Evolutionary conservation across 805 yeast genomes (phyloP), one percentile per base, ranked within the genome.

Genomic region (Candida suzukii): DNA sequence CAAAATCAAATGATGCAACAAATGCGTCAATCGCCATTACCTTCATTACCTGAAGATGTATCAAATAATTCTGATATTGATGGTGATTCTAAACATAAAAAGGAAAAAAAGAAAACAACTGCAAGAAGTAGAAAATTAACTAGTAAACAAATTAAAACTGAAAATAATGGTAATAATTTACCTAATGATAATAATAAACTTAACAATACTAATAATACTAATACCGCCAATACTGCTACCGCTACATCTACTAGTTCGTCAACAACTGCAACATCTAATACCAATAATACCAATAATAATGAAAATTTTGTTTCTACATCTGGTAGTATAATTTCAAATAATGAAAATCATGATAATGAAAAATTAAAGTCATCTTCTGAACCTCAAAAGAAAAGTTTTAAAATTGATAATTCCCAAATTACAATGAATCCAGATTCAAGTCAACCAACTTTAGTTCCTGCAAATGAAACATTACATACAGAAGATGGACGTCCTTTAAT

Each of bases 401-500:
- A 31, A 19, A 19, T 31, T 19, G 35, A 31, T 18, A 18, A n/a
- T 11, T 17, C 35, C 7, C 29, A 26, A 13, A 31, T 18, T 19
- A 3, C n/a, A 8, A 17, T 19, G 22, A 19, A 19, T 19, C n/a
- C 21, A 11, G 35, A 31, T 31, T 17, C 35, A 6, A n/a, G 20
- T 19, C 17, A 31, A 31, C 19, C 36, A 20, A 33, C 26, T 21
- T n/a, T 68, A 32, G 68, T 73, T 17, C 66, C 77, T 8, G 73
- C 71, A 0, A 74, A 69, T 43, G 74, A 71, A 38, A 61, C 68
- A 36, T 63, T 66, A 18, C 67, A 66, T 36, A 54, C 74, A 3
- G 84, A 79, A 35, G 85, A 80, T 49, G 81, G 83, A 1, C 64
- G 85, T 39, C 87, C 88, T 3, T 63, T 82, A 19, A 60, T 87